Conservation (phyloP, 73 alveolate genomes). For the Breviolum minutum region DNA sequence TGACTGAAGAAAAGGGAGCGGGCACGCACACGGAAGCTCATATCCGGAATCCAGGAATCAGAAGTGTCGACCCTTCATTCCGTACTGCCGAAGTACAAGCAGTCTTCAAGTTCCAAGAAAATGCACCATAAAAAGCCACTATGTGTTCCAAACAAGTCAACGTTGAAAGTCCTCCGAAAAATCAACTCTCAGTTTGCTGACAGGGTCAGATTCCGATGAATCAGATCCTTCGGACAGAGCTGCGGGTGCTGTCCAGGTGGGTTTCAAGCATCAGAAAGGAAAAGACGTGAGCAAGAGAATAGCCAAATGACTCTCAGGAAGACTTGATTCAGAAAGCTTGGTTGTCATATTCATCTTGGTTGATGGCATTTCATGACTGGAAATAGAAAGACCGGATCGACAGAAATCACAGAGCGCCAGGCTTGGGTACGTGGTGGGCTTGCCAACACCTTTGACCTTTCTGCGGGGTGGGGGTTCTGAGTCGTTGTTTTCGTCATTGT, state of each 20-base stretch:
- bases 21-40: background rate
- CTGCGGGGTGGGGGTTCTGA: slow-evolving; percentile 12
- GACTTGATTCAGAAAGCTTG: no score
- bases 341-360: no score
- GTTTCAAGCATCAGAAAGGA: no score
- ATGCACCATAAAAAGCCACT: no score
- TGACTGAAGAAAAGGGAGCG: background rate
- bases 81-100: no score
- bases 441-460: slow-evolving; percentile 58
- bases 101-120: no score
- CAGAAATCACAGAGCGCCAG: background rate
- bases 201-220: slow-evolving; percentile 60
- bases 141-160: no score
- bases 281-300: background rate
- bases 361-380: background rate
- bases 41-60: no score
- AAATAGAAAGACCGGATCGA: background rate
- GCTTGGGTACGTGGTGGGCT: slow-evolving; percentile 64
- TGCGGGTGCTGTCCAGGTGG: slow-evolving; percentile 19
- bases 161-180: background rate
- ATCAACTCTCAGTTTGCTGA: background rate
- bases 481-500: background rate
- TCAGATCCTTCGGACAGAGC: slow-evolving; percentile 53
- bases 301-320: background rate
- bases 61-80: background rate